These are phyloP conservation scores for Phytophthora fragariae DNA, from an alignment of 352 stramenopile genomes.

Conservation along the genomic window DNA sequence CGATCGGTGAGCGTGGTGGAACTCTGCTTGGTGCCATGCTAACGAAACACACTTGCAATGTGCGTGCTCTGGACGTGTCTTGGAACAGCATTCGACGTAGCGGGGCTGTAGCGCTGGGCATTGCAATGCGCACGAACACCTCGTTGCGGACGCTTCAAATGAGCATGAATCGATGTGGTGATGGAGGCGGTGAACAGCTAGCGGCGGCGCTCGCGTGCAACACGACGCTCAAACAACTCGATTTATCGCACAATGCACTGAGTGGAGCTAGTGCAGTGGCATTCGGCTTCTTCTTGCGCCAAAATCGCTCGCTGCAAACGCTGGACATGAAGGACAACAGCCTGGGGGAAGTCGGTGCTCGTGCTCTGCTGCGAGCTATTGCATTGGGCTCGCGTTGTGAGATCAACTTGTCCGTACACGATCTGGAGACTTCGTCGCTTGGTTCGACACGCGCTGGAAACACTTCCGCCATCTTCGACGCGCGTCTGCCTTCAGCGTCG, in stretches of 20 bases:
- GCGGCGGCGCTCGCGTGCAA: conserved; percentile 62
- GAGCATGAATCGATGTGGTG: conserved; percentile 77
- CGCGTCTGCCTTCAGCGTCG: conserved; percentile 53
- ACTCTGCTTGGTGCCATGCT: conserved; percentile 70
- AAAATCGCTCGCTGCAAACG: conserved; percentile 48
- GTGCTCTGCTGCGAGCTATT: conserved; percentile 60
- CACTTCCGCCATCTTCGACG: conserved; percentile 57
- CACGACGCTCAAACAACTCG: conserved; percentile 51
- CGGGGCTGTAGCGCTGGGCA: conserved; percentile 62
- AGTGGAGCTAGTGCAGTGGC: conserved; percentile 59
- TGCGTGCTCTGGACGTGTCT: conserved; percentile 65
- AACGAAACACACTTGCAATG: conserved; percentile 52
- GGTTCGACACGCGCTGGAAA: conserved; percentile 29
- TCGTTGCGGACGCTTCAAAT: conserved; percentile 55
- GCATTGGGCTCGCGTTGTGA: conserved; percentile 60
- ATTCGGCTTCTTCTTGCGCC: conserved; percentile 65
- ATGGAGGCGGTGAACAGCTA: conserved; percentile 67
- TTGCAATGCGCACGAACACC: conserved; percentile 61
- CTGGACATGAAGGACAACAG: conserved; percentile 69
- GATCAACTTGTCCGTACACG: conserved; percentile 65
- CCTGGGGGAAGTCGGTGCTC: conserved; percentile 59
- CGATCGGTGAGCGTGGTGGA: conserved; percentile 59
- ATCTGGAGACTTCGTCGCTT: conserved; percentile 41
- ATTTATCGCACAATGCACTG: conserved; percentile 71
- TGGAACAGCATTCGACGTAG: conserved; percentile 75